Base-by-base conservation (phyloP, 805 yeast genomes). In the Candida golubevii region DNA sequence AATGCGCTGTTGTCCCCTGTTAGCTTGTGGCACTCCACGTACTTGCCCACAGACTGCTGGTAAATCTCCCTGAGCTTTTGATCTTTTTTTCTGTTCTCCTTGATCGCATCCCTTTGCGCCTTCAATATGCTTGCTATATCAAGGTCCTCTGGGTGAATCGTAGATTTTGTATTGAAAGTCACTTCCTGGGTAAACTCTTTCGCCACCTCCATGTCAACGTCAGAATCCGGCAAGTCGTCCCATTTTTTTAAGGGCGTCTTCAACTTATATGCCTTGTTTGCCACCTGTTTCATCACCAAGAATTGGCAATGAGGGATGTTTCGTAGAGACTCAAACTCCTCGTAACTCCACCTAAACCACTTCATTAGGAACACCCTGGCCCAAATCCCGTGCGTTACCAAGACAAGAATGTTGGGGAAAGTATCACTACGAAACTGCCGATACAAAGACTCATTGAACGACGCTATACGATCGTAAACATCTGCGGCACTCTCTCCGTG, bases 401-500 rank as follows among this genome's bases (percentile, higher is more conserved):
- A 66, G 2, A 90, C 88, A 33, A 88, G 73, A 14, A 89, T 84
- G 47, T 79, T 78, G n/a, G 97, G 89, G 59, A 87, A 86, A 54
- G 78, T 74, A 13, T 77, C 82, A 37, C 70, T 61, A 47, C 78
- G 78, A 58, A 90, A 89, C 60, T 86, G 93, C 38, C 97, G 72
- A 59, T 83, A 88, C 33, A 90, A 63, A 0, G 95, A 80, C 62
- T 88, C 96, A 60, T 88, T 88, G 62, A 90, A 90, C 12, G 93
- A 85, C 2, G 96, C 86, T 49, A 90, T 84, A 38, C 97, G 72
- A 63, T 90, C 97, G 63, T 81, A 90, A 8, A 90, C 97, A 63
- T 90, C 97, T 0, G 97, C 97, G 0, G 97, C 97, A 56, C 93
- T 83, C 63, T 90, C 97, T 9, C 97, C 97, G 56, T 85, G 82